Base-by-base conservation (phyloP, 2,329 filamentous ascomycete species). In the Elsinoe fawcettii region DNA sequence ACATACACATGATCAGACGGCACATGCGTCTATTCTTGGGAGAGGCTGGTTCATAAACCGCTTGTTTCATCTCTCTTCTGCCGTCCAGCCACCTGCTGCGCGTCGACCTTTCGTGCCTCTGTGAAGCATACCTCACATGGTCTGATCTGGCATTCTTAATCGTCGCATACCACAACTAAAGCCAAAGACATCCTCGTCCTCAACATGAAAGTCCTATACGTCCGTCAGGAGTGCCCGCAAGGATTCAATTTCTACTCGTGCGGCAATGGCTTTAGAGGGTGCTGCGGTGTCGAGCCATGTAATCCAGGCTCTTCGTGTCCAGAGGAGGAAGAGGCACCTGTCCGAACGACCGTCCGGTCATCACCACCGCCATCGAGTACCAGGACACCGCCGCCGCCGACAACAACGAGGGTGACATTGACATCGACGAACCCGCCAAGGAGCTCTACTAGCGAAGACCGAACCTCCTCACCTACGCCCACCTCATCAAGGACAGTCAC, bases 261-360 rank as follows among this genome's bases (percentile, higher is more conserved):
- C 54, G 41, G 39, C 18, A 56, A 56, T 56, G 54, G 54, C 41
- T 56, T 56, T 16, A 32, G 54, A 25, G 54, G 54, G 20, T 56
- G 54, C 37, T 56, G 54, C 30, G 44, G 4, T 9, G 30, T 47
- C 14, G 41, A 56, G 8, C 54, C 54, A 23, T 56, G 54, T 25
- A 49, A 46, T 37, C 54, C 54, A 25, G 30, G 23, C 14, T 37
- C 30, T 7, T 30, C 37, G 5, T 56, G 54, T 37, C 54, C 54
- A 8, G 25, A n/a, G n/a, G 54, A 43, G 3, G 30, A 56, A 20
- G 14, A 12, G 22, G 23, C 54, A 22, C 12, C 30, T 18, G 16
- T 14, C 6, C 41, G 6, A 8, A 47, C 43, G 11, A 56, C 41
- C 12, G 32, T 37, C 23, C 47, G 39, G 16, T 43, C 53, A 20